Base-by-base conservation (phyloP, 441 rosid species). In the Gossypium schwendimanii region DNA sequence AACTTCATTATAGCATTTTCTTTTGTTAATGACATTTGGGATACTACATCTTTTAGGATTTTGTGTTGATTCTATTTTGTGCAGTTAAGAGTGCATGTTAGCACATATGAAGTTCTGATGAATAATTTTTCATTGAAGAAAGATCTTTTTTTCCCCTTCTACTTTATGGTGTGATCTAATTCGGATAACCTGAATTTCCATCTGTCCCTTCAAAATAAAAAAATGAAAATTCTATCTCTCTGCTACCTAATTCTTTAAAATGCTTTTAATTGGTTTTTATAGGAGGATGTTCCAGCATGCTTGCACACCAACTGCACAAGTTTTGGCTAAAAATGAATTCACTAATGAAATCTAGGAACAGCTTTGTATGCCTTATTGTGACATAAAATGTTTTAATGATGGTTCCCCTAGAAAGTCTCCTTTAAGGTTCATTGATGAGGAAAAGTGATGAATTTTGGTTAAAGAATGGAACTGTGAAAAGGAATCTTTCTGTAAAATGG, bases 401-500 rank as follows among this genome's bases (percentile, higher is more conserved):
- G 69, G 53, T 18, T 49, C 1, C 21, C n/a, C 41, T 3, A 26
- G 21, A 47, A 24, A 24, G 7, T 66, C 41, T 66, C 23, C 41
- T 66, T 66, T 64, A n/a, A 52, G 31, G 31, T 55, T 55, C 3
- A 11, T 33, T 54, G 7, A 54, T 6, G 18, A 54, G 52, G 10
- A 28, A 52, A 49, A 72, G 36, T 58, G 9, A 66, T 73, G 79
- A 62, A 44, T 65, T 50, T 55, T 58, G 45, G 61, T 57, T 77
- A 18, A 55, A 45, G 67, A 57, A 49, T 67, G 11, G 61, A 67
- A 55, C 44, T 5, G 58, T 21, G 41, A 20, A 67, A 75, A 15
- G 8, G 36, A 26, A 63, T 36, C 33, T 65, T 73, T 84, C 71
- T 58, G 77, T 73, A 64, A 76, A 65, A 73, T 74, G 78, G 90